Conservation (phyloP, 139 green algal genomes). For the Desmodesmus armatus region DNA sequence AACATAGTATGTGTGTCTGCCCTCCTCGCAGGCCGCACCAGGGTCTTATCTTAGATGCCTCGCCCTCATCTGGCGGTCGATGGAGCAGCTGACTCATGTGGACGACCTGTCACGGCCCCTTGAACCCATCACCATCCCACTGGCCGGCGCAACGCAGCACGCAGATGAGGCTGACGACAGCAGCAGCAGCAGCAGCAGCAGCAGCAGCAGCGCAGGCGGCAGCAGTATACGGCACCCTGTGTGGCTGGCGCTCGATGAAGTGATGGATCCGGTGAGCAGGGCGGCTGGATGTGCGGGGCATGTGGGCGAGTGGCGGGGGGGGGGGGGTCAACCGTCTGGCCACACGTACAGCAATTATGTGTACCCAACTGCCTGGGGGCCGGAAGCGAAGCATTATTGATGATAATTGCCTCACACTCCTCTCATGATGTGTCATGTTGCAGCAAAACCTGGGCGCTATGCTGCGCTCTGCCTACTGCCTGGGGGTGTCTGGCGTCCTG, state of each 20-base stretch:
- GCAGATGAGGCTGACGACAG: slow-evolving; percentile 18
- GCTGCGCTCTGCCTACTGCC: slow-evolving; percentile 86
- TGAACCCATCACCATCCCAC: no score
- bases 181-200: slow-evolving; percentile 36
- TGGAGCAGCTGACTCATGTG: slow-evolving; percentile 67
- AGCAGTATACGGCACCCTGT: slow-evolving; percentile 53
- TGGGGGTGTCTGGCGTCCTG: slow-evolving; percentile 88
- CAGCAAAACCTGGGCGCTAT: slow-evolving; percentile 95
- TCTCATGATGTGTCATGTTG: no score
- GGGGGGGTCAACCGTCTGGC: no score
- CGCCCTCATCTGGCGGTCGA: slow-evolving; percentile 65
- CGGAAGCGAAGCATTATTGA: no score
- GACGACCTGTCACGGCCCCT: no score
- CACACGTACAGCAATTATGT: no score
- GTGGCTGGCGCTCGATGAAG: slow-evolving; percentile 94
- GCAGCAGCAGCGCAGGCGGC: slow-evolving; percentile 4
- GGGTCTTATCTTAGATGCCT: slow-evolving; percentile 85
- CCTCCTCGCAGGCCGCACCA: slow-evolving; percentile 42
- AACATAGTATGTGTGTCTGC: background rate
- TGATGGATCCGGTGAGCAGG: slow-evolving; percentile 78
- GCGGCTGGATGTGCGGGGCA: no score
- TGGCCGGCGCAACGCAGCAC: no score
- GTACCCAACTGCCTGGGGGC: background rate
- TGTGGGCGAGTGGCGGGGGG: no score
- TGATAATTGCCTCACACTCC: no score